Conservation (phyloP, 192 early-diverging fungal species). For the Jimgerdemannia flammicorona region DNA sequence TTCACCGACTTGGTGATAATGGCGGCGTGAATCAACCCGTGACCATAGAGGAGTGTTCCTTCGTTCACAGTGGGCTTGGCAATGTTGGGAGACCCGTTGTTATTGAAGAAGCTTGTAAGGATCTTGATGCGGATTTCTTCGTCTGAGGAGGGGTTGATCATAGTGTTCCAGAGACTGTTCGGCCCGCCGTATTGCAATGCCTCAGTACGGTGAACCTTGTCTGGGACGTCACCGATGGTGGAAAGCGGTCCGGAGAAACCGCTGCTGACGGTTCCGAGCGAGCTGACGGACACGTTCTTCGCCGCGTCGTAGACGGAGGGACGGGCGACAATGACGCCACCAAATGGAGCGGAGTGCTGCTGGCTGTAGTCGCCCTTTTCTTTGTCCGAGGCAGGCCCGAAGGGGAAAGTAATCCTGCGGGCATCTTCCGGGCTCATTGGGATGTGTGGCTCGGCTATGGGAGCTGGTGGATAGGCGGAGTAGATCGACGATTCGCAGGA, state of each 20-base stretch:
- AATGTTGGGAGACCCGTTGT: slow-evolving; percentile 33
- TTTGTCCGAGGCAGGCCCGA: too few relatives aligned
- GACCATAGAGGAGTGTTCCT: slow-evolving; percentile 19
- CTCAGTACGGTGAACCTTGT: neutral
- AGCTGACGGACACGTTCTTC: too few relatives aligned
- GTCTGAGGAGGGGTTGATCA: neutral
- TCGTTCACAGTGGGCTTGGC: slow-evolving; percentile 23
- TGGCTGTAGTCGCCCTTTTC: too few relatives aligned
- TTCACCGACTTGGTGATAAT: slow-evolving; percentile 17
- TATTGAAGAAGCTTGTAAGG: slow-evolving; percentile 30
- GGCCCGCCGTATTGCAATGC: neutral
- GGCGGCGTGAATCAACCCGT: slow-evolving; percentile 31
- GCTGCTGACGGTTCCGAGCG: too few relatives aligned
- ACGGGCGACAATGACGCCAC: too few relatives aligned
- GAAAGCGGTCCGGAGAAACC: neutral
- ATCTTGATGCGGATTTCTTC: slow-evolving; percentile 24
- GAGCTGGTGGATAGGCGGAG: too few relatives aligned
- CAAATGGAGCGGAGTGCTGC: too few relatives aligned
- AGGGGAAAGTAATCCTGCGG: too few relatives aligned
- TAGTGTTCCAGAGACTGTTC: neutral
- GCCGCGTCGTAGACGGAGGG: too few relatives aligned
- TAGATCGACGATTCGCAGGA: too few relatives aligned
- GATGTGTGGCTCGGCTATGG: too few relatives aligned
- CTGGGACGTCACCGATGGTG: neutral
- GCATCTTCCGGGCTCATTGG: too few relatives aligned